These are phyloP conservation scores for Penicillium sp. DNA, from an alignment of 2,329 filamentous ascomycete genomes.

Conservation along the genomic window DNA sequence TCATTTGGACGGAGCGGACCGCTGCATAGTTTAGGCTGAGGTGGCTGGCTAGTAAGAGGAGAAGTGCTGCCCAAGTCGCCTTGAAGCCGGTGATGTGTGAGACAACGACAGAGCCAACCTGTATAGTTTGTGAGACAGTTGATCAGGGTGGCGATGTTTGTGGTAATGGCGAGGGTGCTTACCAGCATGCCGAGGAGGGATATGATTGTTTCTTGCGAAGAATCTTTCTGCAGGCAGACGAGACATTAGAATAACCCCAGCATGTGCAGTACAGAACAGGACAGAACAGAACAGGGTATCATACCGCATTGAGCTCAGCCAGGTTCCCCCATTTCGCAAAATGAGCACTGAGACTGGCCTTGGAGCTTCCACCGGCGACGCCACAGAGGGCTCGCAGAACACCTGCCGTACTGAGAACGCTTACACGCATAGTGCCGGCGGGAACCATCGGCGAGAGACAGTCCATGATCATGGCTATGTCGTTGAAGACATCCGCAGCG, in stretches of 20 bases:
- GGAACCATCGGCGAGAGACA: conserved; percentile 77
- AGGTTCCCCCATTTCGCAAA: conserved; percentile 87
- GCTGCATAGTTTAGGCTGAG: conserved; percentile 84
- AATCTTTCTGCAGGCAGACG: conserved; percentile 67
- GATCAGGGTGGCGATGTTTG: background rate
- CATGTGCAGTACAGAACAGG: background rate
- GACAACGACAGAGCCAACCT: conserved; percentile 78
- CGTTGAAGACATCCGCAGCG: conserved; percentile 86
- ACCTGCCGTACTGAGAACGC: conserved; percentile 63
- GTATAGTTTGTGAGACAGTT: conserved; percentile 5
- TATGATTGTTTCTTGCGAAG: conserved; percentile 92
- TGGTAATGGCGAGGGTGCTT: conserved; percentile 31
- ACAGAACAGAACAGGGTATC: conserved; percentile 18
- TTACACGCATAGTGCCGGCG: conserved; percentile 56
- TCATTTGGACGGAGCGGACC: conserved; percentile 82
- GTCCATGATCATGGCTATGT: conserved; percentile 83
- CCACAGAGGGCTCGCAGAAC: conserved; percentile 75
- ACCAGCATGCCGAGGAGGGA: conserved; percentile 83
- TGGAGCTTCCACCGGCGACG: conserved; percentile 85
- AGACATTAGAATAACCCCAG: background rate
- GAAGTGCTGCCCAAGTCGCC: conserved; percentile 74
- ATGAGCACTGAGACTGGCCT: conserved; percentile 88
- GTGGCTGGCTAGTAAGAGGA: conserved; percentile 74
- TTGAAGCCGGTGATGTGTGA: conserved; percentile 70
- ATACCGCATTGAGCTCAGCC: conserved; percentile 84